Conservation (phyloP, 805 yeast species). For the Komagataella mondaviorum region DNA sequence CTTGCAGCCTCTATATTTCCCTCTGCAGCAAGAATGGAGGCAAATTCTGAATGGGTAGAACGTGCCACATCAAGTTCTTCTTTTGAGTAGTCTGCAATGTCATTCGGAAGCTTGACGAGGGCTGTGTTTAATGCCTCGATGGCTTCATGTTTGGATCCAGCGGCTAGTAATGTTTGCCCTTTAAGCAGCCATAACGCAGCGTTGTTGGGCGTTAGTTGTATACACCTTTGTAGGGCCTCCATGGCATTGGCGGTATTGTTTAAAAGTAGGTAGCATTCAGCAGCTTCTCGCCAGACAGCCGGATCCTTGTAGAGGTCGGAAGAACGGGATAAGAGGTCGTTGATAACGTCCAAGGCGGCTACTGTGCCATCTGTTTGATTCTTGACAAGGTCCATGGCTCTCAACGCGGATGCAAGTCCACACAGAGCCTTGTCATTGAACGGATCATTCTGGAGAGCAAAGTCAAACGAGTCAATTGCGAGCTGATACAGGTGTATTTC, state of each 20-base stretch:
- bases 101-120: conserved; percentile 24
- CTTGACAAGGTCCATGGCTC: conserved; percentile 22
- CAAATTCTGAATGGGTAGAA: conserved; percentile 40
- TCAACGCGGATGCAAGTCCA: conserved; percentile 27
- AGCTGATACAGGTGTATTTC: not conserved
- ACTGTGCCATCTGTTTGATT: conserved; percentile 26
- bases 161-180: conserved; percentile 33
- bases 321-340: conserved; percentile 21
- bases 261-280: conserved; percentile 33
- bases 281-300: conserved; percentile 31
- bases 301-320: conserved; percentile 25
- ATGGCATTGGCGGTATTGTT: conserved; percentile 41
- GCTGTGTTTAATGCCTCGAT: conserved; percentile 31
- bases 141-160: conserved; percentile 31
- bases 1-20: conserved; percentile 36
- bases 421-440: conserved; percentile 24
- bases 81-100: conserved; percentile 10
- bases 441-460: conserved; percentile 17
- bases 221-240: conserved; percentile 28
- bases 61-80: conserved; percentile 33
- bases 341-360: conserved; percentile 25
- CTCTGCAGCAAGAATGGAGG: conserved; percentile 37
- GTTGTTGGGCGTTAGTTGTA: conserved; percentile 23
- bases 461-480: conserved; percentile 1
- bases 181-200: conserved; percentile 32